phyloP scores from a whole-genome alignment of 176 grass and related monocot species.

The Aegilops sharonensis region DNA sequence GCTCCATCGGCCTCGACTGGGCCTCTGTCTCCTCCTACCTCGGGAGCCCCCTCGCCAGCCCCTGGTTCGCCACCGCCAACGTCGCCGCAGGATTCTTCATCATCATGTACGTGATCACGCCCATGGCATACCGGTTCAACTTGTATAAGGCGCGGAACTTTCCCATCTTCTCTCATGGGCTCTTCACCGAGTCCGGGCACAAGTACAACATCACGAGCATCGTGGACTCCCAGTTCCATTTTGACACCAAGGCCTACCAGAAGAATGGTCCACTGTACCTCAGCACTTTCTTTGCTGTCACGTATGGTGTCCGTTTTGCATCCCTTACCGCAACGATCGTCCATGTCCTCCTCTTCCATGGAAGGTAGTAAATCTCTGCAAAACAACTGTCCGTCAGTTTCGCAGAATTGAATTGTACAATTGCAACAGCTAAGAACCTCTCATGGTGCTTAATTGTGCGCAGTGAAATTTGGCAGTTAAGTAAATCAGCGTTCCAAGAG shows the following conservation, averaged over 20 bases:
- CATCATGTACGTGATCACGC: no score
- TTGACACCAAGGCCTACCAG: conserved; percentile 62
- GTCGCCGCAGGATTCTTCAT: no score
- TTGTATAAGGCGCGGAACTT: no score
- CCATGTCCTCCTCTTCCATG: conserved; percentile 89
- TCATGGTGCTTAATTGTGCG: background rate
- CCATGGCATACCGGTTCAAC: no score
- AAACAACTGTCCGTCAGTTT: background rate
- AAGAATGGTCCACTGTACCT: conserved; percentile 70
- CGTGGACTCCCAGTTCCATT: conserved; percentile 70
- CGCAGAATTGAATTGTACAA: background rate
- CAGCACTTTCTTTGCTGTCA: conserved; percentile 79
- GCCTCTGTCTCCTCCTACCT: no score
- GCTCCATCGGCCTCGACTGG: no score
- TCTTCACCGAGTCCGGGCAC: conserved; percentile 60
- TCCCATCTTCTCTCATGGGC: conserved; percentile 54
- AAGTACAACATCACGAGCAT: conserved; percentile 77
- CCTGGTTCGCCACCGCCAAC: no score
- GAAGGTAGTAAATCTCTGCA: conserved; percentile 53
- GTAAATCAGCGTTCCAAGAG: no score
- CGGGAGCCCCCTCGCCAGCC: no score
- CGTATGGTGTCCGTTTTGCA: conserved; percentile 79
- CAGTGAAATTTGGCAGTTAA: no score
- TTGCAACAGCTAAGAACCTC: background rate
- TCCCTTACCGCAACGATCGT: conserved; percentile 70